These are phyloP conservation scores for Mycena capillaripes DNA, from an alignment of 768 basidiomycete genomes.

Conservation along the genomic window DNA sequence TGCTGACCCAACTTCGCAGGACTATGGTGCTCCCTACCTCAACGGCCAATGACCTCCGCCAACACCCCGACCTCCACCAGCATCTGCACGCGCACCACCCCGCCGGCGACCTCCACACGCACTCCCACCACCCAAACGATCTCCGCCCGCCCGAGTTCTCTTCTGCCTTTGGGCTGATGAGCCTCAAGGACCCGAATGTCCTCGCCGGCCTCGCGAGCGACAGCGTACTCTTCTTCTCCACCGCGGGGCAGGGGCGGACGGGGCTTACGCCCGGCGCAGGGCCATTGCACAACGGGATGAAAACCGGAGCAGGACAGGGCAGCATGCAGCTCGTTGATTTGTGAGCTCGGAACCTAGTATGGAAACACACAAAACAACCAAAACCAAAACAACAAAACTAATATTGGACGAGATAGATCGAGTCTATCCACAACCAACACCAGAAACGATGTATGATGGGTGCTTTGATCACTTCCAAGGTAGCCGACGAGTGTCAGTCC, in stretches of 20 bases:
- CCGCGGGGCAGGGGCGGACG: not conserved
- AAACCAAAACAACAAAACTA: too few species aligned
- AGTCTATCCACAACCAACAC: too few species aligned
- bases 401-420: too few species aligned
- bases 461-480: too few species aligned
- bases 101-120: not conserved
- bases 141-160: constrained; percentile 52
- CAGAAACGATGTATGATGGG: too few species aligned
- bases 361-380: too few species aligned
- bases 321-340: constrained; percentile 32
- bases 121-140: constrained; percentile 15
- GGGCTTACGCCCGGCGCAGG: not conserved
- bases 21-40: constrained; percentile 18
- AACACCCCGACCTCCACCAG: constrained; percentile 14
- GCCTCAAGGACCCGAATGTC: constrained; percentile 79
- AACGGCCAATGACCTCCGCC: constrained; percentile 19
- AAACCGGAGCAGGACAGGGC: not conserved
- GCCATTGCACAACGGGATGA: too few species aligned
- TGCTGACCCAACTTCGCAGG: not conserved
- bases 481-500: too few species aligned
- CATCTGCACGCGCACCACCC: not conserved
- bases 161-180: constrained; percentile 81
- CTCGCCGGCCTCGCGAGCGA: constrained; percentile 73
- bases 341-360: too few species aligned
- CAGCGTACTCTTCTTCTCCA: constrained; percentile 73